Evolutionary conservation across 352 stramenopile species (phyloP).

Genomic region (Globisporangium spinosum): DNA sequence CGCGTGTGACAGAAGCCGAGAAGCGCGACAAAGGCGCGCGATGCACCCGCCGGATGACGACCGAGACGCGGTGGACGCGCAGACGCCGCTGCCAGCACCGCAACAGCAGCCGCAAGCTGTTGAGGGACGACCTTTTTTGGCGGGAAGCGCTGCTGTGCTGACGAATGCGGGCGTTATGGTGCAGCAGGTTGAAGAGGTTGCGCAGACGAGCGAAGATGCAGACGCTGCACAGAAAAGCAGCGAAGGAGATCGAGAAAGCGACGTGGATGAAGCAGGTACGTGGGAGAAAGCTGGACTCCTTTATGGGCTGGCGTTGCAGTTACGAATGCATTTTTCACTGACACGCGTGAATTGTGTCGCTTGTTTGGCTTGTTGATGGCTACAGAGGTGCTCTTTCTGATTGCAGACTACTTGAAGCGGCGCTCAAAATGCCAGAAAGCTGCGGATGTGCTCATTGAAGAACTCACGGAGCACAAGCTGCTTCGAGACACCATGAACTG

Average conservation of each 20-base stretch:
- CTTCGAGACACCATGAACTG: constrained; percentile 61
- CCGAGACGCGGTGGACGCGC: constrained; percentile 5
- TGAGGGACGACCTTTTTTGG: not conserved
- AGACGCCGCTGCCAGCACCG: not conserved
- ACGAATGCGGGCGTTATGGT: not conserved
- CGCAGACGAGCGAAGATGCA: not conserved
- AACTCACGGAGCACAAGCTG: constrained; percentile 57
- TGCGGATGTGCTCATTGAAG: constrained; percentile 59
- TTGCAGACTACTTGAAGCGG: constrained; percentile 82
- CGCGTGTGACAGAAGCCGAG: not conserved
- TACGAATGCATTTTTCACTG: not conserved
- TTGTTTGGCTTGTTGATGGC: not conserved
- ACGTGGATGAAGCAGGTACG: constrained; percentile 17
- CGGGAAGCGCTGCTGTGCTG: not conserved
- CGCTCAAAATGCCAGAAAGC: constrained; percentile 55
- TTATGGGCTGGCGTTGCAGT: not conserved
- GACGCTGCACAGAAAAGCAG: not conserved
- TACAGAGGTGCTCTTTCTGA: constrained; percentile 81
- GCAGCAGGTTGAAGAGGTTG: not conserved
- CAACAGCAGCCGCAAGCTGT: not conserved
- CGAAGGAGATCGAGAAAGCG: constrained; percentile 7
- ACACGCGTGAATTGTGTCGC: not conserved
- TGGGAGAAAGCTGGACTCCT: not conserved
- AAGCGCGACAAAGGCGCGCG: not conserved
- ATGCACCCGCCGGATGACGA: constrained; percentile 12